Percentiles rank a stretch among this genome's conserved stretches.
These are phyloP conservation scores for Penicillium verhagenii DNA, from an alignment of 495 filamentous ascomycete species.

Conservation along the genomic window DNA sequence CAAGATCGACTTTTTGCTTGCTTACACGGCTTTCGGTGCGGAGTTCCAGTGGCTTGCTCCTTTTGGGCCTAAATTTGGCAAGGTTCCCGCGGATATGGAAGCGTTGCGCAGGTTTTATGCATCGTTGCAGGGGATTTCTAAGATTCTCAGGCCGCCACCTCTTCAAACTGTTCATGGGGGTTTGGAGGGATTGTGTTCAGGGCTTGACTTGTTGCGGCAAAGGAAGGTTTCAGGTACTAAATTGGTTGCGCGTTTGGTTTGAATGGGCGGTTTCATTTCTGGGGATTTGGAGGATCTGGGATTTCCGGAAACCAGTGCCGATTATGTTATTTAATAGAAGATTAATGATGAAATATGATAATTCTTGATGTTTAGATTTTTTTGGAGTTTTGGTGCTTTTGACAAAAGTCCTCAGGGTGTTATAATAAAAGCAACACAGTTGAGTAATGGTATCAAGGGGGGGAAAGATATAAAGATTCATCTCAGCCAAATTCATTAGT, in stretches of 20 bases:
- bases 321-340: too few species aligned
- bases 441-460: not conserved
- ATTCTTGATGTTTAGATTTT: too few species aligned
- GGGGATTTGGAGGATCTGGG: not conserved
- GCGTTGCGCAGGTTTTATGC: conserved; percentile 16
- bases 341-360: too few species aligned
- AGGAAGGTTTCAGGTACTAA: conserved; percentile 17
- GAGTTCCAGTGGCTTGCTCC: conserved; percentile 21
- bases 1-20: conserved; percentile 16
- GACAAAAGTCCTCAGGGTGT: too few species aligned
- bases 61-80: conserved; percentile 19
- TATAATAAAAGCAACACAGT: too few species aligned
- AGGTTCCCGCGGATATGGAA: conserved; percentile 11
- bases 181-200: conserved; percentile 7
- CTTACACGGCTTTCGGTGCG: conserved; percentile 15
- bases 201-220: conserved; percentile 17
- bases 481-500: not conserved
- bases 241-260: conserved; percentile 4
- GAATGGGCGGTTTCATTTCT: not conserved
- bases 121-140: not conserved
- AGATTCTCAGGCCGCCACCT: conserved; percentile 12
- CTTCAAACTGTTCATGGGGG: conserved; percentile 8
- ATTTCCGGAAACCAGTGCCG: too few species aligned
- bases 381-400: too few species aligned
- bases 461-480: not conserved